Percentiles rank a stretch among this genome's conserved stretches.
phyloP scores from a whole-genome alignment of 1,284 basidiomycete species.

The Sutorius eximius region DNA sequence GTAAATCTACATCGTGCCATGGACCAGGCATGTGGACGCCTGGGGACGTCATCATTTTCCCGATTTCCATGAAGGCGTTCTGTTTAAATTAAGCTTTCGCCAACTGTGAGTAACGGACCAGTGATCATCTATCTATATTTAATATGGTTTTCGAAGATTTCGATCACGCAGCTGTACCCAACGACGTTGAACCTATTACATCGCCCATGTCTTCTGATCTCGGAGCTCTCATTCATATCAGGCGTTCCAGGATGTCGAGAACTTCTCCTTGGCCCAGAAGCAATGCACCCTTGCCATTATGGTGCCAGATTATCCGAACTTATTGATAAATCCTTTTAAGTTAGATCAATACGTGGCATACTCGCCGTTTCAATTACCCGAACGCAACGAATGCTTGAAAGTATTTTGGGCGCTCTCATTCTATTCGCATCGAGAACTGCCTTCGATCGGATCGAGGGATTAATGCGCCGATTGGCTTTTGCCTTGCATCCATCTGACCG shows the following conservation, averaged over 20 bases:
- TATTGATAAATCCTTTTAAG: neutral
- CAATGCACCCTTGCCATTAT: neutral
- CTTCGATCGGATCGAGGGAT: neutral
- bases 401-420: neutral
- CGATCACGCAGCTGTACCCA: slow-evolving; percentile 2
- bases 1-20: slow-evolving; percentile 63
- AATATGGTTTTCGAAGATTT: neutral
- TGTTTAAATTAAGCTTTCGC: neutral
- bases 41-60: slow-evolving; percentile 10
- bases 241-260: neutral
- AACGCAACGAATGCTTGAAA: neutral
- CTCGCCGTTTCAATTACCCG: neutral
- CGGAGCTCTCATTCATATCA: neutral
- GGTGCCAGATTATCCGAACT: neutral
- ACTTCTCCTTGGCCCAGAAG: neutral
- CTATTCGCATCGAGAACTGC: neutral
- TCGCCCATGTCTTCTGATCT: neutral
- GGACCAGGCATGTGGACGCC: slow-evolving; percentile 48
- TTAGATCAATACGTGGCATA: neutral
- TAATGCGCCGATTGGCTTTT: neutral
- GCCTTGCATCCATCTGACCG: neutral
- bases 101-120: slow-evolving; percentile 13
- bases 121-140: slow-evolving; percentile 10
- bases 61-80: neutral
- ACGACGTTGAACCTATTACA: slow-evolving; percentile 9